These are phyloP conservation scores for Coniella lustricola DNA, from an alignment of 2,329 filamentous ascomycete species.

Conservation along the genomic window DNA sequence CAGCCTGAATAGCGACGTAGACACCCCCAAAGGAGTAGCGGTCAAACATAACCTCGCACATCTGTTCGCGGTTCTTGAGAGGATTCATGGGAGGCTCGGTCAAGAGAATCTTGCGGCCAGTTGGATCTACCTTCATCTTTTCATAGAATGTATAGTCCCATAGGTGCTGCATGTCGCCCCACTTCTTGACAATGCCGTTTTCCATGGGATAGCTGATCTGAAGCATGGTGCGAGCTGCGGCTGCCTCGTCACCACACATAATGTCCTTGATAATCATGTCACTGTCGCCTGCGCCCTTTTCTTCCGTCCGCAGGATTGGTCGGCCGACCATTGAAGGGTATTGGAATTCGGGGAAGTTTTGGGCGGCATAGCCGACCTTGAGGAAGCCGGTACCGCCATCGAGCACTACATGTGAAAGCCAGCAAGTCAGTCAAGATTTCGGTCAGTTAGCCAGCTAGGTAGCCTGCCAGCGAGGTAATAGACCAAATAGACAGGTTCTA, in stretches of 20 bases:
- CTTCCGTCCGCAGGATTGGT: constrained; percentile 94
- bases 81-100: constrained; percentile 98
- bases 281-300: constrained; percentile 49
- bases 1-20: constrained; percentile 96
- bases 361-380: constrained; percentile 97
- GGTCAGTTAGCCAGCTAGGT: neutral
- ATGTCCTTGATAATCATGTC: constrained; percentile 84
- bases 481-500: neutral
- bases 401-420: constrained; percentile 60
- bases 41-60: constrained; percentile 99
- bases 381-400: constrained; percentile 99
- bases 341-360: constrained; percentile 99
- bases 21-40: constrained; percentile 93
- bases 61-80: constrained; percentile 90
- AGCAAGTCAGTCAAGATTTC: neutral
- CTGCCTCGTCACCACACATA: constrained; percentile 98
- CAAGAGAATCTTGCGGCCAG: constrained; percentile 90
- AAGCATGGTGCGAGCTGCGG: constrained; percentile 90
- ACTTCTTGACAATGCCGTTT: constrained; percentile 98
- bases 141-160: constrained; percentile 99
- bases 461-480: too few species aligned
- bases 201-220: constrained; percentile 99
- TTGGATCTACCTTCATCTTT: constrained; percentile 89
- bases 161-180: constrained; percentile 99
- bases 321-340: constrained; percentile 97